Percentiles rank a stretch among this genome's conserved stretches.
Evolutionary conservation across 768 basidiomycete species (phyloP).

Genomic region (Mycena galopus): DNA sequence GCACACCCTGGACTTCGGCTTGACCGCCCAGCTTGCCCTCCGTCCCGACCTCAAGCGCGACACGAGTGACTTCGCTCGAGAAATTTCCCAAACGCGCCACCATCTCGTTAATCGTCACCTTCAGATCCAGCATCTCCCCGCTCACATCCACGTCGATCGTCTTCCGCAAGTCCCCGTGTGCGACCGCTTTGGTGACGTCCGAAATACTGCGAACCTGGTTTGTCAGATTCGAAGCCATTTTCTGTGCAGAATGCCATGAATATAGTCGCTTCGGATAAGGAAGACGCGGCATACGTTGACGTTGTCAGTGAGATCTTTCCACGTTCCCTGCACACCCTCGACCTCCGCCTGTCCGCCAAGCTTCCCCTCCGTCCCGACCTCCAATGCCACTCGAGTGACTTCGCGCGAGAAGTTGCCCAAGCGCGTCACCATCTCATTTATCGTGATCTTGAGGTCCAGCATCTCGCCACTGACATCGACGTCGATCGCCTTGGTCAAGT

Average conservation of each 20-base stretch:
- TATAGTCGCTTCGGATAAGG: too few relatives aligned
- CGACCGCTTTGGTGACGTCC: conserved; percentile 94
- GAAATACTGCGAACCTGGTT: conserved; percentile 92
- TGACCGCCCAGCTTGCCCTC: conserved; percentile 33
- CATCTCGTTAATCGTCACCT: conserved; percentile 38
- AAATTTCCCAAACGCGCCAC: conserved; percentile 31
- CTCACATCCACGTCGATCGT: conserved; percentile 93
- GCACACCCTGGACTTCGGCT: conserved; percentile 31
- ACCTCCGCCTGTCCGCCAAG: conserved; percentile 90
- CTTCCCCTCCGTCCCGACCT: conserved; percentile 89
- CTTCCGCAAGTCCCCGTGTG: conserved; percentile 88
- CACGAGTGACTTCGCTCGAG: conserved; percentile 33
- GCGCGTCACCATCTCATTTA: conserved; percentile 36
- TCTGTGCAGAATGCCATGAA: too few relatives aligned
- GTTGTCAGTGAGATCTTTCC: conserved; percentile 86
- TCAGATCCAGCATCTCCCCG: conserved; percentile 91
- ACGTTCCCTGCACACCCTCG: conserved; percentile 91
- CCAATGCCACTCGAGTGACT: conserved; percentile 87
- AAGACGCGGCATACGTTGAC: conserved; percentile 62
- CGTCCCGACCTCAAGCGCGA: conserved; percentile 35
- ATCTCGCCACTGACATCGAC: conserved; percentile 34
- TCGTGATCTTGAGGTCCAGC: conserved; percentile 36
- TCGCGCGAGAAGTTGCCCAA: conserved; percentile 92
- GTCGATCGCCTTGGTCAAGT: conserved; percentile 24
- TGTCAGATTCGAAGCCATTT: conserved; percentile 83